These are phyloP conservation scores for Diversispora epigaea DNA, from an alignment of 192 early-diverging fungal genomes.

Conservation along the genomic window DNA sequence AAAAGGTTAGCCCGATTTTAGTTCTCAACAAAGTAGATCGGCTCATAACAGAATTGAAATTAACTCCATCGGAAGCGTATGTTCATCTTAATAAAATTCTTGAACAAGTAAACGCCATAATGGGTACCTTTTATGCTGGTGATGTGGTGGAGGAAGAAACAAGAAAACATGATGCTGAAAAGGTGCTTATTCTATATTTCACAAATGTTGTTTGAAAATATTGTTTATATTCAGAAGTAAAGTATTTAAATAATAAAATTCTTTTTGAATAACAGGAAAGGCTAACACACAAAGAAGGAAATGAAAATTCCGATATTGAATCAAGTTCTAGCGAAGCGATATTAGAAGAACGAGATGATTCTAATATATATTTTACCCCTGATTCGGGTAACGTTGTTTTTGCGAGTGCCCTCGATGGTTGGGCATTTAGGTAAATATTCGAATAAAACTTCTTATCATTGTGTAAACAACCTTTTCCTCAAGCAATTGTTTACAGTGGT, in stretches of 20 bases:
- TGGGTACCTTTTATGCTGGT: constrained; percentile 92
- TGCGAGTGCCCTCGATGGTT: constrained; percentile 93
- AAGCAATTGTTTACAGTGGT: constrained; percentile 22
- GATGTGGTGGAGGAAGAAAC: constrained; percentile 81
- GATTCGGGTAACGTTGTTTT: constrained; percentile 97
- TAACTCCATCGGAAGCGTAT: constrained; percentile 91
- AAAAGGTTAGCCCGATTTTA: constrained; percentile 87
- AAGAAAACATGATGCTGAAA: constrained; percentile 51
- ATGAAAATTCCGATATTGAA: too few relatives aligned
- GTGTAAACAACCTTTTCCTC: neutral
- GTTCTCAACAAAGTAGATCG: constrained; percentile 99
- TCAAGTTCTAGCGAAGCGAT: constrained; percentile 35
- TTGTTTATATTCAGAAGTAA: neutral
- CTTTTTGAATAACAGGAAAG: constrained; percentile 17
- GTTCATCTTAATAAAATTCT: constrained; percentile 89
- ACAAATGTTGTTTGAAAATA: neutral
- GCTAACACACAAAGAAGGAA: neutral
- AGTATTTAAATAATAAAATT: neutral
- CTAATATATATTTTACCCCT: constrained; percentile 93
- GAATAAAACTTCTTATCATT: neutral
- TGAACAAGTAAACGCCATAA: constrained; percentile 95
- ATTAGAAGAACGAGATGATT: constrained; percentile 89
- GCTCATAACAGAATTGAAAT: constrained; percentile 88
- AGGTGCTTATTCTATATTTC: constrained; percentile 7
- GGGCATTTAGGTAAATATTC: constrained; percentile 81